Percentiles rank a stretch among this genome's conserved stretches.
Evolutionary conservation across 345 rosid genomes (phyloP).

Genomic region (Aegle marmelos): DNA sequence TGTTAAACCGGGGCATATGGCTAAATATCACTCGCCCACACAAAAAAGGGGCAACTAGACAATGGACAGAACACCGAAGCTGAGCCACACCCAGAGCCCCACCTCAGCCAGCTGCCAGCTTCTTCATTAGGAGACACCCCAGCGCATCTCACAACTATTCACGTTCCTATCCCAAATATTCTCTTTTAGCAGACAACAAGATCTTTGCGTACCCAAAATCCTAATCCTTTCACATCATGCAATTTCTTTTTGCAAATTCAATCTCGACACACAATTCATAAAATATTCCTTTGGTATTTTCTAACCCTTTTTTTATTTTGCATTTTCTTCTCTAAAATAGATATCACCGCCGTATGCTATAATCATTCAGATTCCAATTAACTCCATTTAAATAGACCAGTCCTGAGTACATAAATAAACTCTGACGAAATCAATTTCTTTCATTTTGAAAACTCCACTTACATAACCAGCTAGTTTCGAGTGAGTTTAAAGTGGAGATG

Average conservation of each 20-base stretch:
- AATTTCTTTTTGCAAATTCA: background rate
- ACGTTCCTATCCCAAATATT: slow-evolving; percentile 30
- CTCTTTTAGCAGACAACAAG: slow-evolving; percentile 25
- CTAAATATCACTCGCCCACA: background rate
- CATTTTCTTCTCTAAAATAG: background rate
- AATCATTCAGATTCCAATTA: background rate
- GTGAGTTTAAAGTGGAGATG: no score
- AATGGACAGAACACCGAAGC: background rate
- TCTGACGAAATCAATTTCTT: no score
- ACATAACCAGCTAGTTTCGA: background rate
- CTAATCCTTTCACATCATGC: slow-evolving; percentile 9
- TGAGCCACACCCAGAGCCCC: slow-evolving; percentile 12
- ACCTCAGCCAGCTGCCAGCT: background rate
- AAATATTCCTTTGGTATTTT: background rate
- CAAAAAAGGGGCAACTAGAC: slow-evolving; percentile 11
- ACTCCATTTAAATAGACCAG: background rate
- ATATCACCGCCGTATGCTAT: no score
- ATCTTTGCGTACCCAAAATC: slow-evolving; percentile 21
- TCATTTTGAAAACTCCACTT: background rate
- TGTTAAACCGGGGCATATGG: slow-evolving; percentile 18
- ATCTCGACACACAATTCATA: background rate
- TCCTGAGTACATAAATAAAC: no score
- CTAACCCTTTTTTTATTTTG: background rate
- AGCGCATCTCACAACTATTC: slow-evolving; percentile 15
- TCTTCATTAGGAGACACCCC: slow-evolving; percentile 28